phyloP scores from a whole-genome alignment of 352 stramenopile genomes.

The Globisporangium solare region DNA sequence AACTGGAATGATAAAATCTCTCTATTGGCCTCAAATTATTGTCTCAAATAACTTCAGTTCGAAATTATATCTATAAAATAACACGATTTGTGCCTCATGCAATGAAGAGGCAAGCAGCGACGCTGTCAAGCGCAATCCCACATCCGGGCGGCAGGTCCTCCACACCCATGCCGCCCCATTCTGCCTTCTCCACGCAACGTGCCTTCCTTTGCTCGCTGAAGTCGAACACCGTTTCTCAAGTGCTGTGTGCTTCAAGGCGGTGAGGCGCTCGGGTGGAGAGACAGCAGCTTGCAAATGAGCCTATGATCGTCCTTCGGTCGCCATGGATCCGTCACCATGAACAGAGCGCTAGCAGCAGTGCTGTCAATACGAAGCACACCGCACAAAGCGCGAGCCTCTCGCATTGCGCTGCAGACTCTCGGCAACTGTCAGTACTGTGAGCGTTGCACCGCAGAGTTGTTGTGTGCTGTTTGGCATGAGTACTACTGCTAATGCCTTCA shows the following conservation, averaged over 20 bases:
- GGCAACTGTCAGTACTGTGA: slow-evolving; percentile 29
- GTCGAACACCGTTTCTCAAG: too few species aligned
- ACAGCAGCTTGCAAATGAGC: background rate
- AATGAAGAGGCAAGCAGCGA: too few species aligned
- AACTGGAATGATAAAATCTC: too few species aligned
- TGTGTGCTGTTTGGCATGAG: slow-evolving; percentile 29
- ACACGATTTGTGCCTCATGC: background rate
- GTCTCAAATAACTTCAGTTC: too few species aligned
- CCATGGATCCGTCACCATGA: background rate
- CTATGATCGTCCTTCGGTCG: background rate
- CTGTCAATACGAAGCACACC: background rate
- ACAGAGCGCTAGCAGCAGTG: background rate
- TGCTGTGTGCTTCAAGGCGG: background rate
- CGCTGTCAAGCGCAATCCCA: too few species aligned
- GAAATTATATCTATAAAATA: too few species aligned
- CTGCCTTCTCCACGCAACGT: too few species aligned
- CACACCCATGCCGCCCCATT: too few species aligned
- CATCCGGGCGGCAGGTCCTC: too few species aligned
- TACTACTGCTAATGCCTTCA: background rate
- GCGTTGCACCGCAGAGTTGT: slow-evolving; percentile 29
- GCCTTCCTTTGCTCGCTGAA: too few species aligned
- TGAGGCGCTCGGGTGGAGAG: background rate
- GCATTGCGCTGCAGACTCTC: slow-evolving; percentile 20
- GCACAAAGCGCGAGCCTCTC: background rate
- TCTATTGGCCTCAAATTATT: too few species aligned